Conservation (phyloP, 345 rosid genomes). For the Stellera chamaejasme region DNA sequence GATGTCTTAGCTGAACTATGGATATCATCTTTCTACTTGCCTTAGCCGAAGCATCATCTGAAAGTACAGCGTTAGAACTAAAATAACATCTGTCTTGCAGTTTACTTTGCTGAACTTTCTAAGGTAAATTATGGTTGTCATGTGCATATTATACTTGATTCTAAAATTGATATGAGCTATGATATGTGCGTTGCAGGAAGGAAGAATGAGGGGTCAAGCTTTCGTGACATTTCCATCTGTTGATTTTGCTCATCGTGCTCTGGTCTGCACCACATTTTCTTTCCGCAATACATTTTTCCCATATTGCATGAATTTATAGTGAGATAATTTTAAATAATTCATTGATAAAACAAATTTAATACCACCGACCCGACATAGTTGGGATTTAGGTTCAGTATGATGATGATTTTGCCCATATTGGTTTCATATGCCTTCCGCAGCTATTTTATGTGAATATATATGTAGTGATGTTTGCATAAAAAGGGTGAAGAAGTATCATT, state of each 20-base stretch:
- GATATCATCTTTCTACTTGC: neutral
- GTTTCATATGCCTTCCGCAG: too few relatives aligned
- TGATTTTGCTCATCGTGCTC: slow-evolving; percentile 77
- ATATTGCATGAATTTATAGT: too few relatives aligned
- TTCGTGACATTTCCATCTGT: slow-evolving; percentile 86
- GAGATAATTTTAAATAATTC: too few relatives aligned
- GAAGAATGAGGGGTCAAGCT: slow-evolving; percentile 98
- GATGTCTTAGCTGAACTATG: neutral
- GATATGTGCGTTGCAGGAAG: slow-evolving; percentile 53
- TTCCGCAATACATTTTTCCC: slow-evolving; percentile 1
- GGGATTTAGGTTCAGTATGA: too few relatives aligned
- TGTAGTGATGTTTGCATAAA: too few relatives aligned
- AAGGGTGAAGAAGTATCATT: too few relatives aligned
- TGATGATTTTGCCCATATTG: too few relatives aligned
- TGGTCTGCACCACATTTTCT: slow-evolving; percentile 41
- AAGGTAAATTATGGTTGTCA: neutral
- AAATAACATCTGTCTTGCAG: neutral
- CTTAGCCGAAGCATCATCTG: neutral
- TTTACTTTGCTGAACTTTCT: too few relatives aligned
- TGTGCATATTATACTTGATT: slow-evolving; percentile 6
- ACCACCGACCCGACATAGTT: too few relatives aligned
- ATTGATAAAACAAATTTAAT: neutral
- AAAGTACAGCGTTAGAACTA: neutral
- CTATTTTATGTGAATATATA: too few relatives aligned
- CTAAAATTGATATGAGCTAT: slow-evolving; percentile 2